Evolutionary conservation across 2,329 filamentous ascomycete genomes (phyloP), one percentile per base, ranked within the genome.

Genomic region (Aspergillus sp.): DNA sequence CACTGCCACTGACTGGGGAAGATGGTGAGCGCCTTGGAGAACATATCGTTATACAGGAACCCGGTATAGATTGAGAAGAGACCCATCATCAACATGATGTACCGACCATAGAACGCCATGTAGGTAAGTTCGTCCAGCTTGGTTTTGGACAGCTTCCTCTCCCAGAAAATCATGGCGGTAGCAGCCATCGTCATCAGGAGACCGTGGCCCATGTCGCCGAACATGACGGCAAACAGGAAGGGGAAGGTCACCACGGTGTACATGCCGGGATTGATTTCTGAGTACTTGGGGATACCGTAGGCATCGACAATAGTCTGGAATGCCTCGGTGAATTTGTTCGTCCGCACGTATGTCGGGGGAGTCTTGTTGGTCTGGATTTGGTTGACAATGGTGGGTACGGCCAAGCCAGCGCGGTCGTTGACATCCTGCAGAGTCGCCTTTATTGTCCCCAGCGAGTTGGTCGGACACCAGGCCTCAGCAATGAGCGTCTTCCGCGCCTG

Each of bases 151-250:
- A 98, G 75, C 49, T 85, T 83, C 72, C 88, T 90, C 71, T 98
- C 93, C 78, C 84, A 97, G 73, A 95, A 88, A 58, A 98, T 97
- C 89, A 98, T 95, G 48, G 89, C 88, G 47, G 82, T 62, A 9
- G 93, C 87, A 48, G 88, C 86, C 47, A 81, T 65, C 39, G 91
- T 77, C 86, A 98, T 94, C 67, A 98, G 86, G 55, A 84, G 69
- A 55, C 91, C 93, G 63, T 98, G 93, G 44, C 93, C 94, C 49
- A 95, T 84, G 70, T 98, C 93, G 75, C 93, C 94, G 65, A 98
- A 98, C 93, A 98, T 98, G 80, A 98, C 93, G 43, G 93, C 93
- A 65, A 98, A 98, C 52, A 98, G 77, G 76, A 98, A 98, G n/a
- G 94, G 93, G 71, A 98, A 98, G 4, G 93, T 98, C 53, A 98